phyloP scores from a whole-genome alignment of 176 grass and related monocot genomes.

The Thinopyrum elongatum region DNA sequence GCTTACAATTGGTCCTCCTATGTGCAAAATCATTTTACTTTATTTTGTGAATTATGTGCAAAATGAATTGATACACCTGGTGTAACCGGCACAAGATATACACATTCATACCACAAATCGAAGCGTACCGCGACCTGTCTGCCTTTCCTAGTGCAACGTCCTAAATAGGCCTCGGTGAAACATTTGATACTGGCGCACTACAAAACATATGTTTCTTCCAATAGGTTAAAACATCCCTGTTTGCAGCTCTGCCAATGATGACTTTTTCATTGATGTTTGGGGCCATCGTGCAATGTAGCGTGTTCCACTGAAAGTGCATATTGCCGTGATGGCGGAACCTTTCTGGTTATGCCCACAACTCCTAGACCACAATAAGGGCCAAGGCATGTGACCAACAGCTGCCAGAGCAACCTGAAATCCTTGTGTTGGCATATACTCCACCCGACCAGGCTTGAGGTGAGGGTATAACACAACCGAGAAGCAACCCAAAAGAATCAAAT shows the following conservation, averaged over 20 bases:
- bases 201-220: background rate
- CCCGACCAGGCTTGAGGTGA: background rate
- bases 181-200: background rate
- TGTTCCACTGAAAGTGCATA: background rate
- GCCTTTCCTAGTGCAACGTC: background rate
- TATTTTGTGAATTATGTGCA: background rate
- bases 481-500: background rate
- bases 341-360: background rate
- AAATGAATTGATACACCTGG: background rate
- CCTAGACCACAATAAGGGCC: background rate
- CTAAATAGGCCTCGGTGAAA: background rate
- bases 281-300: background rate
- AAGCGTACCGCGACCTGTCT: too few relatives aligned
- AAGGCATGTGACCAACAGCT: background rate
- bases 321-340: background rate
- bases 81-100: background rate
- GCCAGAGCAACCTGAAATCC: background rate
- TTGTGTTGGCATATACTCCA: background rate
- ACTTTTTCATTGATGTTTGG: background rate
- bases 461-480: background rate
- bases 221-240: background rate
- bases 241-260: background rate
- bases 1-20: background rate
- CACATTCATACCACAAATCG: background rate
- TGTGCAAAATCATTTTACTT: background rate